Evolutionary conservation across 768 basidiomycete genomes (phyloP).

Genomic region (Mycena albidolilacea): DNA sequence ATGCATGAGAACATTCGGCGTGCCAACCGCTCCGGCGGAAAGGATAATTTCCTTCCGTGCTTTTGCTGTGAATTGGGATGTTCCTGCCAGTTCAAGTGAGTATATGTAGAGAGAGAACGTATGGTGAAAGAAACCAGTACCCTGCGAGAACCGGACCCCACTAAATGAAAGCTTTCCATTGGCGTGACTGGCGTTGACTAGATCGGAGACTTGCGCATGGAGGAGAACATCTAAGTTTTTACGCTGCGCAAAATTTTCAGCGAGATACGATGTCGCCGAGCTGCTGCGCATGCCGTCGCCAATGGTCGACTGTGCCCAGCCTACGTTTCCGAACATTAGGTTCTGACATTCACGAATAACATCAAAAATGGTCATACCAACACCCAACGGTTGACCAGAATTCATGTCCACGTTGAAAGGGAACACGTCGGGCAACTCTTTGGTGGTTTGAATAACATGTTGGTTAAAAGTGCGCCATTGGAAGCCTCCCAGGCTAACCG

Average conservation of each 20-base stretch:
- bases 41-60: background rate
- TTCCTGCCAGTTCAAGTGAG: slow-evolving; percentile 6
- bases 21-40: slow-evolving; percentile 1
- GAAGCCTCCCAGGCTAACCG: slow-evolving; percentile 14
- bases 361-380: background rate
- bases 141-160: background rate
- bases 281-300: background rate
- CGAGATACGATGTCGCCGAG: slow-evolving; percentile 1
- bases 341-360: slow-evolving; percentile 1
- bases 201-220: background rate
- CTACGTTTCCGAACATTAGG: slow-evolving; percentile 3
- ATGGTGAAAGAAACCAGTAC: background rate
- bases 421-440: background rate
- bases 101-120: background rate
- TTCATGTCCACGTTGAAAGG: background rate
- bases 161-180: slow-evolving; percentile 1
- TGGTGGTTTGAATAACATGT: slow-evolving; percentile 1
- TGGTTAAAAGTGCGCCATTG: slow-evolving; percentile 8
- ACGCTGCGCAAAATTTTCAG: background rate
- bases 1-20: background rate
- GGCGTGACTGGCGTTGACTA: background rate
- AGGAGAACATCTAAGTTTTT: slow-evolving; percentile 1
- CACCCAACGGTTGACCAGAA: background rate
- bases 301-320: background rate
- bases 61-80: slow-evolving; percentile 1